Base-by-base conservation (phyloP, 805 yeast genomes). In the Ogataea corticis region DNA sequence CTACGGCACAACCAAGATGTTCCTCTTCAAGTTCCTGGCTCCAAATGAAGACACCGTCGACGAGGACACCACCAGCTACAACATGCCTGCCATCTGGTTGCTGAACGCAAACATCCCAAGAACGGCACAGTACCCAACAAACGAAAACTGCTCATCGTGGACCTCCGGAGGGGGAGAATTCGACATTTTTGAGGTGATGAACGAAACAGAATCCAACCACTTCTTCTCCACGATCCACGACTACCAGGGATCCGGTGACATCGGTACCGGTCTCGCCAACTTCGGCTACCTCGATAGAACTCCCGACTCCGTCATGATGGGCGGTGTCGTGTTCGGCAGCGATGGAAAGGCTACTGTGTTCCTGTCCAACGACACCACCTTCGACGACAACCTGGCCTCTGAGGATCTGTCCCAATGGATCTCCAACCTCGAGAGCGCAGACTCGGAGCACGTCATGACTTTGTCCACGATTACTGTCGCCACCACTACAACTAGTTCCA, bases 161-260 rank as follows among this genome's bases (percentile, higher is more conserved):
- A 70, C 76, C 36, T 74, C 84, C 23, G 92, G 91, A 10, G 83
- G 90, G 66, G 90, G 91, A 62, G 90, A 85, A 65, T 83, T 80
- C 55, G 92, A 85, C 65, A 76, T 83, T 54, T 85, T 85, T 60
- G 92, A 85, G 68, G 82, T 80, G 33, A 76, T 82, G 80, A 85
- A 85, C 65, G 66, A 69, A 45, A 79, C 88, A 13, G 78, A 79
- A 51, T 62, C 76, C 19, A 64, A 63, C 41, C 73, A 81, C 46
- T 71, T 85, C 54, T 82, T 71, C 66, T 72, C 89, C 15, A 83
- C 91, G 7, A 68, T 85, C 62, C 94, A 85, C 62, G 87, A 83
- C 58, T 85, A 75, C 72, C 94, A 85, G 65, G 88, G 87, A 32
- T 77, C 83, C 36, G 84, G 69, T 44, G 75, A 77, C 56, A 75